phyloP scores from a whole-genome alignment of 306 rosid species.

The Hippophae rhamnoides region DNA sequence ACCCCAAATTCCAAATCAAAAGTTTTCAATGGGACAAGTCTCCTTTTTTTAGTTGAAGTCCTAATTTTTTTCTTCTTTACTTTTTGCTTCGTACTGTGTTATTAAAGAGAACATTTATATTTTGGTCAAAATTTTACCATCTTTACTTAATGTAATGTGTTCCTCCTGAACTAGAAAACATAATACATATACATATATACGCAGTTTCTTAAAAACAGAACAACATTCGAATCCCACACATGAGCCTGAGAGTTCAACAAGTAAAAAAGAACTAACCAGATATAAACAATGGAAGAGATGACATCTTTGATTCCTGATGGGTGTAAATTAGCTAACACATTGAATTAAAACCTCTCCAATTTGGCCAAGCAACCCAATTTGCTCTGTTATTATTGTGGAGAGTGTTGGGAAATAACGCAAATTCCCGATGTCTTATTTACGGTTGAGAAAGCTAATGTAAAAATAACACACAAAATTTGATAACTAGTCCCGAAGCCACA shows the following conservation, averaged over 20 bases:
- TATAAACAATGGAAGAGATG: constrained; percentile 36
- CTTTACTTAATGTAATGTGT: too few species aligned
- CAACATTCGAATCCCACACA: constrained; percentile 8
- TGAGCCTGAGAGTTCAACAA: constrained; percentile 7
- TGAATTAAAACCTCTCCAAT: constrained; percentile 28
- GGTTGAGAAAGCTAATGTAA: too few species aligned
- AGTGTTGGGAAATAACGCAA: too few species aligned
- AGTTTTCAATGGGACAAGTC: constrained; percentile 24
- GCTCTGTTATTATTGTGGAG: constrained; percentile 28
- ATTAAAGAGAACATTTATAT: too few species aligned
- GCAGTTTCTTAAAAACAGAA: background rate
- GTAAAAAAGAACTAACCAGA: background rate
- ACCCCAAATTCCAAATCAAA: too few species aligned
- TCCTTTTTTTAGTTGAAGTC: constrained; percentile 17
- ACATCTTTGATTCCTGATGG: constrained; percentile 25
- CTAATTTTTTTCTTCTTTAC: background rate
- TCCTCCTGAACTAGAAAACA: too few species aligned
- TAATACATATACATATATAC: constrained; percentile 7
- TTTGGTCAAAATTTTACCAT: too few species aligned
- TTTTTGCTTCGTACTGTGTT: constrained; percentile 22
- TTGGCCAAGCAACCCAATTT: constrained; percentile 22
- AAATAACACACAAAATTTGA: too few species aligned
- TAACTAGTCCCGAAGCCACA: too few species aligned
- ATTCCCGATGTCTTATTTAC: too few species aligned
- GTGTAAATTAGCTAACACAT: constrained; percentile 35